Evolutionary conservation across 139 green algal species (phyloP), one percentile per base, ranked within the genome.

Genomic region (Chlorella sp.): DNA sequence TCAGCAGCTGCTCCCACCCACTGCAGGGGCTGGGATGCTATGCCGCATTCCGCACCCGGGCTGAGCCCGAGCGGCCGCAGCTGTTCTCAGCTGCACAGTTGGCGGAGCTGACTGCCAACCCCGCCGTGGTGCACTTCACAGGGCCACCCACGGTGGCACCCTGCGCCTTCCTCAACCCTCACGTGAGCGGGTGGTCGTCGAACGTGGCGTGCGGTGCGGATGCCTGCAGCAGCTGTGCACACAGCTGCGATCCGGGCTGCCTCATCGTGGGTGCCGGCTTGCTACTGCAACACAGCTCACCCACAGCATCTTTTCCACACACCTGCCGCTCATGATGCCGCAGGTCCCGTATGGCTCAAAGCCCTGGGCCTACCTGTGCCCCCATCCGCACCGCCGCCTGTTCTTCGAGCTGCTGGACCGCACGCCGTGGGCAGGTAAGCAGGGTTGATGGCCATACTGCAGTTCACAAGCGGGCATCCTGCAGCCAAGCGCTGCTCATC

Each of bases 321-420:
- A 43, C 28, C 16, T 43, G 19, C 46, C 48, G 1, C 56, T 58
- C 36, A 7, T 41, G 38, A 36, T 4, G 13, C 40, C 19, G 41
- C 80, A 84, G 65, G 80, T 84, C 13, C 80, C 80, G 8, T 84
- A 34, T 48, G 36, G n/a, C n/a, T 84, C 65, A 32, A 84, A 84
- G 67, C 80, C 80, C 46, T 84, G 80, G 80, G 44, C 65, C 44
- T 84, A 84, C 65, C 80, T 84, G 16, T 84, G 80, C 80, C 19
- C 26, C 13, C 80, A 84, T 46, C 80, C 80, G 16, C 34, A n/a
- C 16, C 20, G 20, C 1, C 14, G 32, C 0, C 65, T 51, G 9
- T 84, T 84, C 65, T 84, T 70, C 48, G 46, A 24, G 28, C 38
- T 32, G 28, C 65, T 84, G 32, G 80, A 84, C 48, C 19, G 9